Base-by-base conservation (phyloP, 768 basidiomycete genomes). In the Coprinellus micaceus region DNA sequence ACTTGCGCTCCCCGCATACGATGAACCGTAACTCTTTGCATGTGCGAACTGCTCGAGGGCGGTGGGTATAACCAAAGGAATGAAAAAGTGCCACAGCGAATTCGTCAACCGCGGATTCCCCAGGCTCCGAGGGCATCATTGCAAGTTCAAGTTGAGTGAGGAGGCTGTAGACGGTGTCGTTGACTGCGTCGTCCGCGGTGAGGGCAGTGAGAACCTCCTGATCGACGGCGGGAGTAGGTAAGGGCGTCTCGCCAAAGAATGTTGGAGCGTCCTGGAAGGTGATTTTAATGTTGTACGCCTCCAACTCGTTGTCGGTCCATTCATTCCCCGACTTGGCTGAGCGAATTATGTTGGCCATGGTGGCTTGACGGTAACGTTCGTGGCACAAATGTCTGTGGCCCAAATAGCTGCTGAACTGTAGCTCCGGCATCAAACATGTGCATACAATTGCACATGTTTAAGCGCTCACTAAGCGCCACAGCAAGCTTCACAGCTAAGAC, bases 71-170 rank as follows among this genome's bases (percentile, higher is more conserved):
- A 24, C 67, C 64, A 26, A 68, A 39, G 13, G 45, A 36, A 9
- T 49, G 29, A 4, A 76, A 64, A 29, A 75, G 67, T 12, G 56
- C 29, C 13, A 67, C 63, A 3, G 60, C 58, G 55, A 76, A 74
- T 59, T 75, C 71, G 41, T 63, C 63, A 17, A 74, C 74, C 25
- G 71, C 68, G n/a, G 70, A 65, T 54, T 71, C 69, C 21, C 64
- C 66, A 7, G 52, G 44, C 19, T 51, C 51, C 10, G 39, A 49
- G 39, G 48, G 37, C 25, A 44, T 21, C 48, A 57, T 52, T 15
- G 56, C 50, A n/a, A 57, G 25, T 33, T 57, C 56, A 19, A 57
- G 47, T 44, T 29, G 25, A 24, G 25, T 40, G 49, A 57, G 36
- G 49, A 57, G 48, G 3, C 46, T 25, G 46, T 57, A 64, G 41